These are phyloP conservation scores for Ascochyta pisi DNA, from an alignment of 2,329 filamentous ascomycete species.

Conservation along the genomic window DNA sequence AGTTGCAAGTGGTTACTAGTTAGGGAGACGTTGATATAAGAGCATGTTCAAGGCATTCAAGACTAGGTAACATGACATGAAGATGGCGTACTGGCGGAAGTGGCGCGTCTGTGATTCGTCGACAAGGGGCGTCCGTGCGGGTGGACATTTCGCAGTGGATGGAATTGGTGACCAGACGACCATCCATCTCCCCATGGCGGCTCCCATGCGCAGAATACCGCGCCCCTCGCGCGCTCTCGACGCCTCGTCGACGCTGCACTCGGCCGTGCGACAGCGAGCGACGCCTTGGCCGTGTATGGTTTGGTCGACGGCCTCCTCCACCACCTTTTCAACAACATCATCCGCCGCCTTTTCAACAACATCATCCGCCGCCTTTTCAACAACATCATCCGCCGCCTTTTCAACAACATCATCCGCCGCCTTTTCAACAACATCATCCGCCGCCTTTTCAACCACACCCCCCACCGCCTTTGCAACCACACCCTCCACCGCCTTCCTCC, in stretches of 20 bases:
- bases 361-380: too few species aligned
- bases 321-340: too few species aligned
- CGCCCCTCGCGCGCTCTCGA: too few species aligned
- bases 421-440: conserved; percentile 42
- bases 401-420: too few species aligned
- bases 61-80: not conserved
- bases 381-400: too few species aligned
- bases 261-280: conserved; percentile 23
- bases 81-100: conserved; percentile 2
- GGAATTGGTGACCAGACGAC: conserved; percentile 12
- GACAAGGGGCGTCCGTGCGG: conserved; percentile 26
- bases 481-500: conserved; percentile 30
- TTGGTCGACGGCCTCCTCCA: not conserved
- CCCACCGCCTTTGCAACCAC: conserved; percentile 43
- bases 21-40: too few species aligned
- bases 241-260: conserved; percentile 20
- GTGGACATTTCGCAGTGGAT: conserved; percentile 20
- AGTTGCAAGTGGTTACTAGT: too few species aligned
- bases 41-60: too few species aligned
- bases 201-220: conserved; percentile 49
- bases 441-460: conserved; percentile 5
- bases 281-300: conserved; percentile 21
- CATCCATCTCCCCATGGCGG: conserved; percentile 31
- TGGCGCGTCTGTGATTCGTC: conserved; percentile 28
- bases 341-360: too few species aligned